These are phyloP conservation scores for Thinopyrum elongatum DNA, from an alignment of 176 grass and related monocot genomes.

Conservation along the genomic window DNA sequence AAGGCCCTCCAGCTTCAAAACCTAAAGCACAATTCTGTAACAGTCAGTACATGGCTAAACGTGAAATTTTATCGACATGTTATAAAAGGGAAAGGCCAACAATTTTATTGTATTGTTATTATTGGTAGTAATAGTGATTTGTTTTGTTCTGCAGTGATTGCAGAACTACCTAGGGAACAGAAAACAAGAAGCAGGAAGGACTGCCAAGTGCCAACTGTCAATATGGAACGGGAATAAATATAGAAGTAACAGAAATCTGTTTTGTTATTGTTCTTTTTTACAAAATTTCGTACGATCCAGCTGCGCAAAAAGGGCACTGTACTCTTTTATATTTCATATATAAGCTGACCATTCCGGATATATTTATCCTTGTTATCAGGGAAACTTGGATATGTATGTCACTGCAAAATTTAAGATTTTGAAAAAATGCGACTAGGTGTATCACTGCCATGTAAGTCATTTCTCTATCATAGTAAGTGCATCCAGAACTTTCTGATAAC, in stretches of 20 bases:
- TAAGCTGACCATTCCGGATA: neutral
- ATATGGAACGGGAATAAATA: neutral
- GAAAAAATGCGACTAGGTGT: neutral
- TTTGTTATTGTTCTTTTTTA: neutral
- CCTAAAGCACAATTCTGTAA: constrained; percentile 39
- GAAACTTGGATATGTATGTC: neutral
- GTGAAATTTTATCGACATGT: neutral
- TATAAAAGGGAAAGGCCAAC: neutral
- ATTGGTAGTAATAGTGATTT: neutral
- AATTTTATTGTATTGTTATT: neutral
- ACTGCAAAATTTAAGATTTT: neutral
- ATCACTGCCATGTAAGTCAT: neutral
- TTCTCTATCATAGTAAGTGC: neutral
- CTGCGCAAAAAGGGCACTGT: neutral
- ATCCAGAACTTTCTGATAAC: neutral
- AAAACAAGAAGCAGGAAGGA: neutral
- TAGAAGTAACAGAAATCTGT: neutral
- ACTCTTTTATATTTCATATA: neutral
- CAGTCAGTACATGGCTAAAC: neutral
- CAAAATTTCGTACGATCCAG: neutral
- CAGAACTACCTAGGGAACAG: neutral
- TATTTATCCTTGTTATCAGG: neutral
- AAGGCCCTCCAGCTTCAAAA: constrained; percentile 79
- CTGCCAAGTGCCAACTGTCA: neutral
- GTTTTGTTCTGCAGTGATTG: neutral